Evolutionary conservation across 2,329 filamentous ascomycete species (phyloP).

Genomic region (Phoma sp.): DNA sequence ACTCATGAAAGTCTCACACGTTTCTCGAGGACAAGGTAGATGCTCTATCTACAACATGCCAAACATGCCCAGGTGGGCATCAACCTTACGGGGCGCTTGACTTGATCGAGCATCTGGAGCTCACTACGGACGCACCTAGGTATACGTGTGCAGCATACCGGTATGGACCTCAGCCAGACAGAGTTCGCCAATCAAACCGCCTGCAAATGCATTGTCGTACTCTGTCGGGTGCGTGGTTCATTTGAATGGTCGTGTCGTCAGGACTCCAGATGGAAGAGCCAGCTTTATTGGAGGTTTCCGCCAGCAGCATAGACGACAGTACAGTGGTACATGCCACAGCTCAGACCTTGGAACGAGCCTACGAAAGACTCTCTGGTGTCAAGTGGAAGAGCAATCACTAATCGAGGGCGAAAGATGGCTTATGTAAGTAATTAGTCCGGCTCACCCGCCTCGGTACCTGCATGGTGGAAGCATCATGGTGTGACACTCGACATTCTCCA

Average conservation of each 20-base stretch:
- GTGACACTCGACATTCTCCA: conserved; percentile 33
- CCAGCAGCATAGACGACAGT: background rate
- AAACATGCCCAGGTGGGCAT: background rate
- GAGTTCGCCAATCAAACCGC: background rate
- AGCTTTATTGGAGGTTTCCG: background rate
- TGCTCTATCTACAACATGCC: background rate
- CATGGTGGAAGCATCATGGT: conserved; percentile 27
- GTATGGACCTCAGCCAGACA: background rate
- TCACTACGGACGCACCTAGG: background rate
- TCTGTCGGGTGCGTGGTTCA: background rate
- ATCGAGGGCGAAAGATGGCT: background rate
- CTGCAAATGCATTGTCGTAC: background rate
- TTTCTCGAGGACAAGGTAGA: background rate
- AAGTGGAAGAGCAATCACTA: background rate
- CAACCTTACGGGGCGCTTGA: background rate
- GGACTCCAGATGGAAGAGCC: background rate
- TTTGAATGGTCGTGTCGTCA: background rate
- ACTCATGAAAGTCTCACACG: background rate
- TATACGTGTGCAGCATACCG: background rate
- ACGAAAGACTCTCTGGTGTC: background rate
- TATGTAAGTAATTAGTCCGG: conserved; percentile 10
- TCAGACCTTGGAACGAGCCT: background rate
- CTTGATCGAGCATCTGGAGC: background rate
- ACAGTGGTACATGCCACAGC: background rate
- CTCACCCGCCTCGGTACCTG: conserved; percentile 6